Conservation (phyloP, 176 grass and related monocot species). For the Calamus simplicifolius region DNA sequence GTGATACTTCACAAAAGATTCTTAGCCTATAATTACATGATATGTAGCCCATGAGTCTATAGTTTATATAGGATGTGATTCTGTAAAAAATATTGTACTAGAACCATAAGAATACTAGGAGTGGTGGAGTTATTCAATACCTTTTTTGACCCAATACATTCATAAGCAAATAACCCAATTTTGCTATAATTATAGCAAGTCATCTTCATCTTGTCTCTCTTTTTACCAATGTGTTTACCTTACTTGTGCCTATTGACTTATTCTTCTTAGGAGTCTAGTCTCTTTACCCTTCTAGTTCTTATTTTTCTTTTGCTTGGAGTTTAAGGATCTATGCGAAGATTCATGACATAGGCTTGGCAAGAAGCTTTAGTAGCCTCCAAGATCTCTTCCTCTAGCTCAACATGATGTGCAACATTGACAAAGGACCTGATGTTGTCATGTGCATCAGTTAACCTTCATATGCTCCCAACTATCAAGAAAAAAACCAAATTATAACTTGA, state of each 20-base stretch:
- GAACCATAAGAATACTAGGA: not conserved
- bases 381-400: not conserved
- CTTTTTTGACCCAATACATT: no score
- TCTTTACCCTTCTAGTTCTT: not conserved
- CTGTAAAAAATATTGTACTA: not conserved
- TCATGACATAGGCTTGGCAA: not conserved
- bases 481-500: constrained; percentile 6
- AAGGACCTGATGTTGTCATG: constrained; percentile 6
- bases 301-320: not conserved
- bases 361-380: not conserved
- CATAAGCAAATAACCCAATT: not conserved
- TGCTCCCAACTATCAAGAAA: constrained; percentile 1
- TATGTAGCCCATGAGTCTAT: constrained; percentile 3
- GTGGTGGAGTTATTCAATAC: not conserved
- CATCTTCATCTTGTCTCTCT: not conserved
- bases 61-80: not conserved
- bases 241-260: not conserved
- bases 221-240: not conserved
- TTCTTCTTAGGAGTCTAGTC: not conserved
- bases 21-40: not conserved
- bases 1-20: not conserved
- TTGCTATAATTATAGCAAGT: not conserved
- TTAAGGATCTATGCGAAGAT: not conserved
- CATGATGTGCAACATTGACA: constrained; percentile 1
- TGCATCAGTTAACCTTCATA: constrained; percentile 1